Conservation (phyloP, 148 eudicot species). For the Chenopodium album region DNA sequence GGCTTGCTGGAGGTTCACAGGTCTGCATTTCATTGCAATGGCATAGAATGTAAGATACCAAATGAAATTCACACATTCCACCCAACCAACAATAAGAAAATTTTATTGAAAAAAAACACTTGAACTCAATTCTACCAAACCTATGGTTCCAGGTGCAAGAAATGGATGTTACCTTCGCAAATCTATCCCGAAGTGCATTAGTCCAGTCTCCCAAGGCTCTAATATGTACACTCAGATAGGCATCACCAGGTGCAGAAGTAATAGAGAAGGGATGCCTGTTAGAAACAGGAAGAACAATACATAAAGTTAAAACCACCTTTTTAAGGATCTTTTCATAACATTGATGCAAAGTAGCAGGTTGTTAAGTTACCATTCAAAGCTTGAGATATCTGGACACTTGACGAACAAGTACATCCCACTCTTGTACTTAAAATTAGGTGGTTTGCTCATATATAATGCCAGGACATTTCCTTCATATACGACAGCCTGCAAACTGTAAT, state of each 20-base stretch:
- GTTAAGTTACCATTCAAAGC: constrained; percentile 69
- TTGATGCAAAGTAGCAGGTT: neutral
- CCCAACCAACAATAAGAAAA: neutral
- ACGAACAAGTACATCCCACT: constrained; percentile 97
- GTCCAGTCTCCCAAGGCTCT: constrained; percentile 95
- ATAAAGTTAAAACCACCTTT: too few relatives aligned
- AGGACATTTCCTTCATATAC: constrained; percentile 81
- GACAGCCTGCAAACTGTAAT: constrained; percentile 58
- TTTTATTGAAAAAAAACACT: neutral
- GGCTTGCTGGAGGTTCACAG: constrained; percentile 44
- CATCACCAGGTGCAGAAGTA: constrained; percentile 92
- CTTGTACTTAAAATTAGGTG: constrained; percentile 78
- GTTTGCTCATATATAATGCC: constrained; percentile 89
- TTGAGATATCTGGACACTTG: constrained; percentile 85
- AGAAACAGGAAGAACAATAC: neutral
- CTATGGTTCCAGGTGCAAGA: neutral
- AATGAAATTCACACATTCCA: neutral
- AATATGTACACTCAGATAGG: constrained; percentile 84
- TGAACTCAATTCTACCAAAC: neutral
- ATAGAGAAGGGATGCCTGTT: constrained; percentile 94
- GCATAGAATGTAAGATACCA: constrained; percentile 8
- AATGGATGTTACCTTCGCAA: constrained; percentile 52
- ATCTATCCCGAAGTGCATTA: constrained; percentile 58
- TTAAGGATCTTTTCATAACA: neutral
- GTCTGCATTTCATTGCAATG: constrained; percentile 43